Evolutionary conservation across 495 filamentous ascomycete species (phyloP).

Genomic region (Glarea lozoyensis): DNA sequence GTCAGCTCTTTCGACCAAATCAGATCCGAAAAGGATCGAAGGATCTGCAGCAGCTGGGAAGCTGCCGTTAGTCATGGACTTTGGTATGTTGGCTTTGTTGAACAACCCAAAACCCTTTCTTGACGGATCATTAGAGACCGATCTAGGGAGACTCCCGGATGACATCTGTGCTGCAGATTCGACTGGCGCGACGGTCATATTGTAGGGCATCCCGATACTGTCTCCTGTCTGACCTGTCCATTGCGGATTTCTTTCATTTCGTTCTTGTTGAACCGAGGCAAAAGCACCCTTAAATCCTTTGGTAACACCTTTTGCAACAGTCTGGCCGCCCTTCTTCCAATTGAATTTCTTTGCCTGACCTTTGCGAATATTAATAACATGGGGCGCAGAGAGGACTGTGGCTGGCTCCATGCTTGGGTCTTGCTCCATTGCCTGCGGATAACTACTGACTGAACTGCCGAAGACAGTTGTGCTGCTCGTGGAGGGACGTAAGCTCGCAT

Average conservation of each 20-base stretch:
- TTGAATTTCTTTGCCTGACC: constrained; percentile 91
- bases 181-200: constrained; percentile 43
- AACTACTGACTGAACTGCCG: constrained; percentile 15
- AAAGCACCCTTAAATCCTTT: constrained; percentile 86
- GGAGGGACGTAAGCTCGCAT: constrained; percentile 35
- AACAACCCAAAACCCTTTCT: constrained; percentile 62
- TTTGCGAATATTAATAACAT: constrained; percentile 87
- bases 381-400: constrained; percentile 63
- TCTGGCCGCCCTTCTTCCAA: constrained; percentile 95
- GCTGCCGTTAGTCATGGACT: constrained; percentile 46
- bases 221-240: constrained; percentile 39
- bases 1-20: constrained; percentile 77
- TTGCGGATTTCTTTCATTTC: constrained; percentile 29
- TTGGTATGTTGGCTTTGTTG: constrained; percentile 37
- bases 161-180: constrained; percentile 32
- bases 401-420: constrained; percentile 40
- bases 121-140: constrained; percentile 22
- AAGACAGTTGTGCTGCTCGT: constrained; percentile 28
- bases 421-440: constrained; percentile 27
- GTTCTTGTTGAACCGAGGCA: constrained; percentile 30
- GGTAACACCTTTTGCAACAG: constrained; percentile 83
- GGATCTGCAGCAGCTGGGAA: constrained; percentile 43
- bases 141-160: constrained; percentile 13
- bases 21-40: constrained; percentile 76
- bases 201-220: constrained; percentile 52